These are phyloP conservation scores for Gnomoniopsis smithogilvyi DNA, from an alignment of 2,329 filamentous ascomycete genomes.

Conservation along the genomic window DNA sequence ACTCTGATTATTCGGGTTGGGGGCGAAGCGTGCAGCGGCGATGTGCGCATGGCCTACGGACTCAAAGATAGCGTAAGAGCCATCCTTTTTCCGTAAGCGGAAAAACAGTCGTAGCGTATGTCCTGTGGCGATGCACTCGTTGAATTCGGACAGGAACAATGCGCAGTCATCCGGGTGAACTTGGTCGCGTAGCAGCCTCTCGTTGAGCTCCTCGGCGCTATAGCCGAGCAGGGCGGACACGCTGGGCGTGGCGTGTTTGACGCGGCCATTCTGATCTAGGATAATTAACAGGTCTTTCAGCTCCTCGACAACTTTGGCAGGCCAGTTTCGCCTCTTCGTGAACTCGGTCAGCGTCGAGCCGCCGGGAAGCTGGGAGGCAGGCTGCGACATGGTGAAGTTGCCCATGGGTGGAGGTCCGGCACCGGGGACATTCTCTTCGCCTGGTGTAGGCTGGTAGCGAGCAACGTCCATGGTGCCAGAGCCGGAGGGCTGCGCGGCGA, in stretches of 20 bases:
- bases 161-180: conserved; percentile 83
- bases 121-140: conserved; percentile 82
- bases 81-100: conserved; percentile 73
- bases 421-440: conserved; percentile 34
- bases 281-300: conserved; percentile 86
- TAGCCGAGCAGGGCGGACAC: conserved; percentile 74
- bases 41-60: conserved; percentile 91
- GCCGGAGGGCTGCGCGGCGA: conserved; percentile 7
- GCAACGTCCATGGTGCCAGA: conserved; percentile 16
- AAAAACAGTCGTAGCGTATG: conserved; percentile 81
- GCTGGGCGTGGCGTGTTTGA: conserved; percentile 83
- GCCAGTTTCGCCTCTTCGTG: conserved; percentile 70
- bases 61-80: conserved; percentile 77
- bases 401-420: conserved; percentile 39
- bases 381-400: conserved; percentile 26
- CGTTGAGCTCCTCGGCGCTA: conserved; percentile 64
- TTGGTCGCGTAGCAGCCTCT: conserved; percentile 74
- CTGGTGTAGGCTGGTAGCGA: conserved; percentile 17
- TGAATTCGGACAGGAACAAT: conserved; percentile 83
- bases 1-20: conserved; percentile 60
- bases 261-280: conserved; percentile 76
- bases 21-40: conserved; percentile 62
- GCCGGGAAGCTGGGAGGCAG: conserved; percentile 28
- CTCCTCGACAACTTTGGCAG: conserved; percentile 84
- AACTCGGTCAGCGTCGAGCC: conserved; percentile 53